Percentiles rank a stretch among this genome's conserved stretches.
Evolutionary conservation across 2,329 filamentous ascomycete genomes (phyloP).

Genomic region (Ophiostoma perfectum): DNA sequence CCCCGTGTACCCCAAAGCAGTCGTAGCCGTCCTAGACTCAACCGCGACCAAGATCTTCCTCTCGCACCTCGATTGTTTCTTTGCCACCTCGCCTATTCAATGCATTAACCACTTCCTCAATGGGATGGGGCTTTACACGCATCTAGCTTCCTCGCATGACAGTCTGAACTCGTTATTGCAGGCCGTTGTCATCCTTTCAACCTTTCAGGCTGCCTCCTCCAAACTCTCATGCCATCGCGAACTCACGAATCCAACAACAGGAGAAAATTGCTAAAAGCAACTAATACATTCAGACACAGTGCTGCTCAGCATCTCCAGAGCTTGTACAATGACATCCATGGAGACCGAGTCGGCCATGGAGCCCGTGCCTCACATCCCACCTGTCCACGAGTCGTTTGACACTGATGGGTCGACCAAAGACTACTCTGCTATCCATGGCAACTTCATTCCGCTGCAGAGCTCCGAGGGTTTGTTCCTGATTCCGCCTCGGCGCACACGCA

Average conservation of each 20-base stretch:
- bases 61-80: not conserved
- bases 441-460: slow-evolving; percentile 37
- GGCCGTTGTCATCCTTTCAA: too few species aligned
- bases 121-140: not conserved
- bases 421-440: slow-evolving; percentile 32
- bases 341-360: not conserved
- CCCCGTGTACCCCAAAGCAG: too few species aligned
- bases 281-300: too few species aligned
- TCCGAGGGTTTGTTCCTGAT: slow-evolving; percentile 33
- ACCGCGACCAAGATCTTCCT: not conserved
- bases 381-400: not conserved
- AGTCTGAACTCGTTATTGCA: too few species aligned
- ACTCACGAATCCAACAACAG: too few species aligned
- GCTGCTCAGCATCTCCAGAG: not conserved
- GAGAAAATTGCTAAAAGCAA: too few species aligned
- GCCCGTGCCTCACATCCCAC: not conserved
- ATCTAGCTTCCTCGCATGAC: not conserved
- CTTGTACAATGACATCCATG: not conserved
- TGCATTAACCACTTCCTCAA: not conserved
- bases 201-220: too few species aligned
- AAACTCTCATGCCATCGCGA: too few species aligned
- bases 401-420: not conserved
- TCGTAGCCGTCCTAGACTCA: too few species aligned
- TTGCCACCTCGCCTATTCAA: not conserved
- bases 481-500: slow-evolving; percentile 27